A percentile compares a stretch with the other conserved stretches of the same genome.
Conservation (phyloP, 78 protist genomes). For the Monocercomonoides exilis region DNA sequence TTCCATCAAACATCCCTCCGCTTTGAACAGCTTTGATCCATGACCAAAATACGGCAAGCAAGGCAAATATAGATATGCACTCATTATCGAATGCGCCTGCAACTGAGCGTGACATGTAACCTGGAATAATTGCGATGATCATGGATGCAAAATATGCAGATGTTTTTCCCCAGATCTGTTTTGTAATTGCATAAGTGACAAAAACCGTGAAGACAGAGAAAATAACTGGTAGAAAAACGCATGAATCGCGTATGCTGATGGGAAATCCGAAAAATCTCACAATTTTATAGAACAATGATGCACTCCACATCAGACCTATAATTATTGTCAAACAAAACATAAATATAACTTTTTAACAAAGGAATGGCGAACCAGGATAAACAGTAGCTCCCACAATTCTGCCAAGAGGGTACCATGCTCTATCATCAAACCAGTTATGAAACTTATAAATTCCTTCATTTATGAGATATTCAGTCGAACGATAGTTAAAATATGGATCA, state of each 20-base stretch:
- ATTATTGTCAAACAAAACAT: not conserved
- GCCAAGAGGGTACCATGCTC: constrained; percentile 45
- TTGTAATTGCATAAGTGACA: constrained; percentile 10
- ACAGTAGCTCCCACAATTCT: constrained; percentile 34
- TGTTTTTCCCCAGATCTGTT: not conserved
- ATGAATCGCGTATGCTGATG: not conserved
- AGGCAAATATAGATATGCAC: constrained; percentile 23
- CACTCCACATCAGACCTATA: not conserved
- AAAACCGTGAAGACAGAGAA: not conserved
- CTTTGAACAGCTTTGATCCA: constrained; percentile 22
- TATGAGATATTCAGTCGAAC: constrained; percentile 35
- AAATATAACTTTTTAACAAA: not conserved
- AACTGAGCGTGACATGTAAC: constrained; percentile 26
- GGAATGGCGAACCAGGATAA: constrained; percentile 33
- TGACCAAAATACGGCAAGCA: constrained; percentile 3
- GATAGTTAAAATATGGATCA: constrained; percentile 45
- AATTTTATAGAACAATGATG: not conserved
- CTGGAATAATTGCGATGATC: constrained; percentile 25
- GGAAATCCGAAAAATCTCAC: constrained; percentile 1
- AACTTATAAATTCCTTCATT: constrained; percentile 14
- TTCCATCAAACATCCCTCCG: constrained; percentile 6
- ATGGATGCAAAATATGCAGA: constrained; percentile 15
- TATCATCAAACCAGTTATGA: constrained; percentile 29
- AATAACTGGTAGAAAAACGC: constrained; percentile 6
- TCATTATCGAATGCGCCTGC: constrained; percentile 46